These are phyloP conservation scores for Leptodontidium sp. DNA, from an alignment of 2,329 filamentous ascomycete species.

Conservation along the genomic window DNA sequence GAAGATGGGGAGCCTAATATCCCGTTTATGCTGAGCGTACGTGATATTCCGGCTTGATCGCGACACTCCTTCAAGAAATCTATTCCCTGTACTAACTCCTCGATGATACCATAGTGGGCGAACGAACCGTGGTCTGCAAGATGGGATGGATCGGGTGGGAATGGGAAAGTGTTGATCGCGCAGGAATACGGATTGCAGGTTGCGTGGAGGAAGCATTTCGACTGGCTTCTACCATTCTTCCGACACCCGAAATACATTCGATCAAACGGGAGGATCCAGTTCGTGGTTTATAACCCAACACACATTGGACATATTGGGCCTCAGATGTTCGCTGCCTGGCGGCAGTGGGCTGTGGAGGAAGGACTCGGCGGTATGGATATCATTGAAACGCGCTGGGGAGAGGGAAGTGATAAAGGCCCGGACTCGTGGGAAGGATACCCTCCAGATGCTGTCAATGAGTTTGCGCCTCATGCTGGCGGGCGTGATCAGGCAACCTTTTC, in stretches of 20 bases:
- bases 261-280: slow-evolving; percentile 26
- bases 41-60: not conserved
- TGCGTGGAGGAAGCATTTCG: slow-evolving; percentile 28
- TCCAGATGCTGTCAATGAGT: slow-evolving; percentile 29
- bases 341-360: slow-evolving; percentile 28
- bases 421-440: slow-evolving; percentile 20
- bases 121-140: slow-evolving; percentile 31
- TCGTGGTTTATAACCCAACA: slow-evolving; percentile 26
- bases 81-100: not conserved
- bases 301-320: slow-evolving; percentile 25
- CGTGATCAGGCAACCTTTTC: slow-evolving; percentile 18
- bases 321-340: slow-evolving; percentile 25
- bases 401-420: slow-evolving; percentile 15
- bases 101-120: slow-evolving; percentile 16
- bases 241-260: slow-evolving; percentile 29
- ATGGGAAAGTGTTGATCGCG: slow-evolving; percentile 20
- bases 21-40: slow-evolving; percentile 27
- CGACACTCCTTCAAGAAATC: not conserved
- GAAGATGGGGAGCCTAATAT: slow-evolving; percentile 30
- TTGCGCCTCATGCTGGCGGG: slow-evolving; percentile 29
- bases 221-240: slow-evolving; percentile 29
- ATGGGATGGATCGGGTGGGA: slow-evolving; percentile 24
- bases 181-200: slow-evolving; percentile 25
- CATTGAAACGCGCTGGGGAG: slow-evolving; percentile 27
- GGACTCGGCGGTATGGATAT: slow-evolving; percentile 29